Base-by-base conservation (phyloP, 2,329 filamentous ascomycete species). In the Ceratocystis eucalypticola region DNA sequence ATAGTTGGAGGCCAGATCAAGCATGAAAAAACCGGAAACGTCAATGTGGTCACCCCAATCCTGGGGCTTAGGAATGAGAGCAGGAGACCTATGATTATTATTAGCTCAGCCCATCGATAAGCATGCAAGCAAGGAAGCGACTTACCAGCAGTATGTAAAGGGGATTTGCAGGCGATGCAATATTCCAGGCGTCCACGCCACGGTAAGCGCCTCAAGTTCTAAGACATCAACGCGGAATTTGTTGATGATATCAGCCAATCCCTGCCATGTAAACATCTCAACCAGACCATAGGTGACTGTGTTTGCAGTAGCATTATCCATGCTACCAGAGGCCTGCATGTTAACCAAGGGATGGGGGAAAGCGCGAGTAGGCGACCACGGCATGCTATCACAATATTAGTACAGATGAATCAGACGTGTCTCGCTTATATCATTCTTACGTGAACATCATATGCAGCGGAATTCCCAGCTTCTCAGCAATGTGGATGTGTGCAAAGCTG, bases 211-310 rank as follows among this genome's bases (percentile, higher is more conserved):
- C 57, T 94, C 88, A 0, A 96, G 78, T 30, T 88, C 87, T 0
- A 96, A 80, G 15, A 83, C 83, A 67, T 86, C 85, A 70, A 87
- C 85, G 64, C 92, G 82, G 72, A 96, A 96, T 10, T 86, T 82
- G 72, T 97, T 96, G 73, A 96, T 93, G 5, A 96, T 80, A 74
- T 96, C 92, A 46, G 92, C 92, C 3, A 96, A 77, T 0, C 91
- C 91, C 75, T 96, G 91, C 91, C 91, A 96, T 10, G 91, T 92
- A 80, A 96, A 85, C 83, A 95, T 89, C 70, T 96, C 91, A 1
- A 96, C 88, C 22, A 96, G 78, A 0, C 87, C 85, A 71, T 96
- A 96, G 0, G 88, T 89, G 66, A 95, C 80, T 72, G 89, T 93
- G 71, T 94, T 96, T 0, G 89, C 88, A 67, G 90, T 81, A n/a